Evolutionary conservation across 768 basidiomycete species (phyloP).

Genomic region (Tricholoma terreum): DNA sequence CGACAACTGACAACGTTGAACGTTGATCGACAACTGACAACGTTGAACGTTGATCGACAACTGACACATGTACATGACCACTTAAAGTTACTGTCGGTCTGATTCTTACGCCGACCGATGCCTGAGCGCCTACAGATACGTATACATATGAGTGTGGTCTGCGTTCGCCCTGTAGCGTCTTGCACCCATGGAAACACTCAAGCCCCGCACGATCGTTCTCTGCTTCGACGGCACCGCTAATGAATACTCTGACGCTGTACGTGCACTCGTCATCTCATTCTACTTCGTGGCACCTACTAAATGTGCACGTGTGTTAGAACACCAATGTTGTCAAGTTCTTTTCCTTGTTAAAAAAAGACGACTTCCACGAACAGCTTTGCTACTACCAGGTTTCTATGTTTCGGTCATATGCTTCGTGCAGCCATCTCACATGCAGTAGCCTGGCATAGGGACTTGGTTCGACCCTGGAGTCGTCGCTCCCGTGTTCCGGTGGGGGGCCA

Average conservation of each 20-base stretch:
- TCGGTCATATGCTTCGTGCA: constrained; percentile 15
- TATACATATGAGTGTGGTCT: no score
- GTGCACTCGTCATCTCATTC: constrained; percentile 14
- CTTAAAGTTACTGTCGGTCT: no score
- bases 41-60: no score
- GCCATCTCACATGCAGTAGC: constrained; percentile 33
- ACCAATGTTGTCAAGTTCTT: constrained; percentile 74
- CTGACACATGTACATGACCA: no score
- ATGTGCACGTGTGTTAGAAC: constrained; percentile 32
- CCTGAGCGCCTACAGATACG: no score
- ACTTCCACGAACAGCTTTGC: constrained; percentile 51
- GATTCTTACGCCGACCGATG: no score
- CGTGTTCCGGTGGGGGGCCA: constrained; percentile 54
- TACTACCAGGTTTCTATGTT: constrained; percentile 63
- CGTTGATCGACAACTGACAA: no score
- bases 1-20: no score
- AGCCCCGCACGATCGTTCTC: constrained; percentile 49
- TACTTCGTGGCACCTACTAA: background rate
- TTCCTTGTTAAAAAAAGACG: constrained; percentile 54
- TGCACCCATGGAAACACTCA: no score
- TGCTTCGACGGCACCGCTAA: constrained; percentile 70
- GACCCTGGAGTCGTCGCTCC: constrained; percentile 67
- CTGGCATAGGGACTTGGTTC: constrained; percentile 53
- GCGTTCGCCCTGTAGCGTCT: no score
- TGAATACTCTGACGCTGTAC: constrained; percentile 47